phyloP scores from a whole-genome alignment of 1,139 yeast species.

The Candida sp. region DNA sequence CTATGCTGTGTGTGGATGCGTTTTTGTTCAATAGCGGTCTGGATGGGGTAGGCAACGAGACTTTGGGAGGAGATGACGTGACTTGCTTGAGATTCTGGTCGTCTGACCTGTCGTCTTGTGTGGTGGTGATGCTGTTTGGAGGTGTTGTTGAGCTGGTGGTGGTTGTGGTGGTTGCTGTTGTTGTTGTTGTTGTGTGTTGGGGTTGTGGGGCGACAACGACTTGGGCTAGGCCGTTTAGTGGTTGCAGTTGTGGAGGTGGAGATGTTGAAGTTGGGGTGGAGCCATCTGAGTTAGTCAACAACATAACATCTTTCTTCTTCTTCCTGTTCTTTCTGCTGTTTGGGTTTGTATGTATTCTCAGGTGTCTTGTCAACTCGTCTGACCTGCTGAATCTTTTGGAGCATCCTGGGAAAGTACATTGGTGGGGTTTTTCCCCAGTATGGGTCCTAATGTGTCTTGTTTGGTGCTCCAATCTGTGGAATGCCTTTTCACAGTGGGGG shows the following conservation, averaged over 20 bases:
- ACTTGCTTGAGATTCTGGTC: not conserved
- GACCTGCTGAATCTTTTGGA: conserved; percentile 67
- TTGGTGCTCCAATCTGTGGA: conserved; percentile 69
- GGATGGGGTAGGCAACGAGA: conserved; percentile 4
- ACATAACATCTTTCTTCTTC: conserved; percentile 20
- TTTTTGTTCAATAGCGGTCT: conserved; percentile 12
- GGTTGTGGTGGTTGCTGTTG: not conserved
- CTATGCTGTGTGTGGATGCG: conserved; percentile 52
- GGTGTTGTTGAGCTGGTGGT: not conserved
- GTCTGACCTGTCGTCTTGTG: not conserved
- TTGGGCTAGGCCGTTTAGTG: not conserved
- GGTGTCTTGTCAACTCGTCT: conserved; percentile 72
- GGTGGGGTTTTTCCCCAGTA: conserved; percentile 79
- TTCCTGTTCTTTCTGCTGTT: conserved; percentile 41
- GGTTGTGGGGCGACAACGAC: not conserved
- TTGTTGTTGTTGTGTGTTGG: not conserved
- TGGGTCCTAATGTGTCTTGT: conserved; percentile 75
- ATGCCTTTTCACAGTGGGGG: conserved; percentile 63
- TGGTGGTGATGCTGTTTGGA: not conserved
- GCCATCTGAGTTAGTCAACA: not conserved
- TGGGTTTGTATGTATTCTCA: conserved; percentile 65
- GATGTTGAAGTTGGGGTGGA: not conserved
- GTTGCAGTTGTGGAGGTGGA: not conserved
- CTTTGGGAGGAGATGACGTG: conserved; percentile 3
- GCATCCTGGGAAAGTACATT: conserved; percentile 72